These are phyloP conservation scores for Daldinia sp. DNA, from an alignment of 2,329 filamentous ascomycete species.

Conservation along the genomic window DNA sequence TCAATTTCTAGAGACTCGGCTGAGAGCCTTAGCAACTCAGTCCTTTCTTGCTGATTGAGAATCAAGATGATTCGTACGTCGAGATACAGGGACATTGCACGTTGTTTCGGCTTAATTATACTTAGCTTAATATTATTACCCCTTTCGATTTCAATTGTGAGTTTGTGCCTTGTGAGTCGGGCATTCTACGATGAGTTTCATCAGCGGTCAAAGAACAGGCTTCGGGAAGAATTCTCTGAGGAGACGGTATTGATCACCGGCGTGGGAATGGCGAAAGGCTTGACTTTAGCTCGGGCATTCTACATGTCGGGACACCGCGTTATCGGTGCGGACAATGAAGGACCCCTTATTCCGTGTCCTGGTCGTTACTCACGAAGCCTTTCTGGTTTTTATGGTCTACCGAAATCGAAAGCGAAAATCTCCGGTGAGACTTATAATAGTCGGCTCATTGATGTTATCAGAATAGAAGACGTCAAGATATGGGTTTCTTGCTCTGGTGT, in stretches of 20 bases:
- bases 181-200: neutral
- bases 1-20: no score
- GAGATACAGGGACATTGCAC: neutral
- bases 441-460: constrained; percentile 65
- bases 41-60: neutral
- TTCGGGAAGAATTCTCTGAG: constrained; percentile 1
- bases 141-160: constrained; percentile 3
- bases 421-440: constrained; percentile 61
- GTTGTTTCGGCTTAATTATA: neutral
- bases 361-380: constrained; percentile 68
- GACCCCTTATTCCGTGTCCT: constrained; percentile 54
- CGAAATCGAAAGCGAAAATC: constrained; percentile 42
- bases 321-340: constrained; percentile 72
- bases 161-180: neutral
- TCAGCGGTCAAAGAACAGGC: neutral
- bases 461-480: constrained; percentile 68
- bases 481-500: constrained; percentile 81
- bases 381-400: constrained; percentile 59
- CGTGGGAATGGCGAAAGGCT: constrained; percentile 75
- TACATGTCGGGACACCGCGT: constrained; percentile 72
- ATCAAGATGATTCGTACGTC: neutral
- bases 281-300: constrained; percentile 71
- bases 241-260: constrained; percentile 74
- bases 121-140: neutral
- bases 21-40: no score